Base-by-base conservation (phyloP, 1,284 basidiomycete species). In the Phylloboletellus chloephorus region DNA sequence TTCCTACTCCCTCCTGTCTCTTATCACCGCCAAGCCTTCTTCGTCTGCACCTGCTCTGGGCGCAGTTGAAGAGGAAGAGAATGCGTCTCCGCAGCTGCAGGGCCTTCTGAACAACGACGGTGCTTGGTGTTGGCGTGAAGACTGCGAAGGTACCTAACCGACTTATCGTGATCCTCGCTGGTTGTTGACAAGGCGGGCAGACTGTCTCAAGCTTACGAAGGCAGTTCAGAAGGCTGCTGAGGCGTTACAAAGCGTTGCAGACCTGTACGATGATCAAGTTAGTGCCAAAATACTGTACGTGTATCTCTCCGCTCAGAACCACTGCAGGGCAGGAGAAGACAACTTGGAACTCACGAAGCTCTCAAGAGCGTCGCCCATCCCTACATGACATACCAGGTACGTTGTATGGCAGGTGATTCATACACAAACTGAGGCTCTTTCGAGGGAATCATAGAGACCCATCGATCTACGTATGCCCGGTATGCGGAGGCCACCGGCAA, bases 121-220 rank as follows among this genome's bases (percentile, higher is more conserved):
- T 1, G 88, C 84, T 2, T 88, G 89, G 86, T 90, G 88, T 60
- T 93, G 88, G 88, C 69, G 79, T 15, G 85, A 90, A 44, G 72
- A 71, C 3, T 89, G 82, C 58, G 63, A 73, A 60, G 78, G 84
- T 84, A 49, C 44, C 23, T 23, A 26, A 24, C 25, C 11, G 38
- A 30, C 24, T 26, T 29, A n/a, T 24, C 12, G 30, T 34, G 15
- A 21, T 31, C 25, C 16, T 16, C 40, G 21, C 41, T 15, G 13
- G 20, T 17, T 30, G 31, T 35, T 37, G 26, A 37, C n/a, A 21
- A 29, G 31, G 9, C 37, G 24, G 25, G 13, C 32, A 82, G 86
- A 82, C 25, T 91, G 88, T 56, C 63, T 89, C 21, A 73, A 73
- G 41, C 63, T 89, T 36, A 88, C 87, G 0, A 89, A 85, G 52